These are phyloP conservation scores for Rhodotorula sp. DNA, from an alignment of 1,284 basidiomycete species.

Conservation along the genomic window DNA sequence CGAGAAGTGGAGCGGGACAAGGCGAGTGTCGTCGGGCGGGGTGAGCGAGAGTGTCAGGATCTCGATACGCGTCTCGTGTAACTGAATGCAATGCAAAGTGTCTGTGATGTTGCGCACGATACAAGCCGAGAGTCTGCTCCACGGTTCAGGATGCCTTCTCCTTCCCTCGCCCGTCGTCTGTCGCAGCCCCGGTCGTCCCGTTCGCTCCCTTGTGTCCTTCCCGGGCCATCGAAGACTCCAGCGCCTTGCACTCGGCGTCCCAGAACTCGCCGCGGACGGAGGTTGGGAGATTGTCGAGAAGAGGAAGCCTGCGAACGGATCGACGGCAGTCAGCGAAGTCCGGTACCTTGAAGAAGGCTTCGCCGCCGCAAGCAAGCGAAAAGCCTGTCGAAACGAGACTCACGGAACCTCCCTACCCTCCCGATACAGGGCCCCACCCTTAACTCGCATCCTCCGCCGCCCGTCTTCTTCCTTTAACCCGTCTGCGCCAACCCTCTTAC, in stretches of 20 bases:
- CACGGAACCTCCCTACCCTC: slow-evolving; percentile 33
- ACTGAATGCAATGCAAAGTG: too few relatives aligned
- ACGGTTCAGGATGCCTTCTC: too few relatives aligned
- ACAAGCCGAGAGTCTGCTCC: too few relatives aligned
- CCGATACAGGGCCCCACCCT: slow-evolving; percentile 28
- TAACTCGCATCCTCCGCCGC: slow-evolving; percentile 12
- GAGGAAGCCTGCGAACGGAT: too few relatives aligned
- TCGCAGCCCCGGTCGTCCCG: slow-evolving; percentile 41
- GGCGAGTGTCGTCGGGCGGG: neutral
- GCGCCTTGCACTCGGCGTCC: neutral
- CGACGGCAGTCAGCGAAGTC: slow-evolving; percentile 59
- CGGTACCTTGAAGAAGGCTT: slow-evolving; percentile 80
- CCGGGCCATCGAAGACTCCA: neutral
- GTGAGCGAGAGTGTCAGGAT: neutral
- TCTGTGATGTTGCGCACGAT: too few relatives aligned
- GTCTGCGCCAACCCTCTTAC: neutral
- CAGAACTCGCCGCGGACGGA: neutral
- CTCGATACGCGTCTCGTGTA: neutral
- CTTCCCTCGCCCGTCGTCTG: too few relatives aligned
- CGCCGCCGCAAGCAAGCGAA: neutral
- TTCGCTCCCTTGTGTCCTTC: slow-evolving; percentile 60
- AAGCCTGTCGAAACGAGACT: neutral
- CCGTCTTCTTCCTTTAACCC: slow-evolving; percentile 2
- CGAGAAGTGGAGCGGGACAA: neutral
- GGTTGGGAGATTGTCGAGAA: neutral